phyloP scores from a whole-genome alignment of 371 early-diverging fungal genomes.

The Mortierella sp. region DNA sequence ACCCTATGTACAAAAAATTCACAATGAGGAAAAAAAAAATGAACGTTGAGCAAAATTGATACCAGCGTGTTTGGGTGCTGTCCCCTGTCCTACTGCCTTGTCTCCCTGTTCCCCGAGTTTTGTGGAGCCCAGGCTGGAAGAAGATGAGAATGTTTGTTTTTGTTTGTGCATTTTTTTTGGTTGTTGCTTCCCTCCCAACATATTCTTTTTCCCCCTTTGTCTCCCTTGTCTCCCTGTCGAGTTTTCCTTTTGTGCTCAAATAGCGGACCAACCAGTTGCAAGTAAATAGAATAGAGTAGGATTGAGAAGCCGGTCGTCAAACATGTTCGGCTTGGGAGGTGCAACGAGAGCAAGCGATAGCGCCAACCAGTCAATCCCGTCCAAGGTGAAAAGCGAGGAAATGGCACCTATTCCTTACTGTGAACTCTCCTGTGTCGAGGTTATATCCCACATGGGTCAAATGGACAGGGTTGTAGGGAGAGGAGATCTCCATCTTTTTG shows the following conservation, averaged over 20 bases:
- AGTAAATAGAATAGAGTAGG: not conserved
- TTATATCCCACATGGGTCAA: conserved; percentile 96
- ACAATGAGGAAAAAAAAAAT: not conserved
- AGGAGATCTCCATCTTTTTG: conserved; percentile 92
- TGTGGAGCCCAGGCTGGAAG: conserved; percentile 7
- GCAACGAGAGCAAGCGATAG: not conserved
- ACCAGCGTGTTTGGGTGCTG: not conserved
- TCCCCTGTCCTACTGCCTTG: not conserved
- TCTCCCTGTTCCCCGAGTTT: not conserved
- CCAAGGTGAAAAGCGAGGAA: not conserved
- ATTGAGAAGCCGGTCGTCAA: not conserved
- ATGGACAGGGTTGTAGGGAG: conserved; percentile 97
- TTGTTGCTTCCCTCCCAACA: conserved; percentile 70
- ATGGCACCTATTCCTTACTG: conserved; percentile 62
- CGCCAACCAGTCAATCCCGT: not conserved
- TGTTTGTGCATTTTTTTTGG: conserved; percentile 37
- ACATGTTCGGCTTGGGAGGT: conserved; percentile 67
- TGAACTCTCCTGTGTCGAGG: conserved; percentile 92
- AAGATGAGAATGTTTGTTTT: conserved; percentile 32
- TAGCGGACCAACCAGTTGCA: not conserved
- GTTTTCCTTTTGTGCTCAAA: conserved; percentile 47
- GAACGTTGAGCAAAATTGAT: not conserved
- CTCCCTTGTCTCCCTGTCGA: conserved; percentile 46
- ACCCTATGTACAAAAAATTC: conserved; percentile 70
- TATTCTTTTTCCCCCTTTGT: conserved; percentile 46